Conservation (phyloP, 805 yeast genomes). For the Candida tallmaniae region DNA sequence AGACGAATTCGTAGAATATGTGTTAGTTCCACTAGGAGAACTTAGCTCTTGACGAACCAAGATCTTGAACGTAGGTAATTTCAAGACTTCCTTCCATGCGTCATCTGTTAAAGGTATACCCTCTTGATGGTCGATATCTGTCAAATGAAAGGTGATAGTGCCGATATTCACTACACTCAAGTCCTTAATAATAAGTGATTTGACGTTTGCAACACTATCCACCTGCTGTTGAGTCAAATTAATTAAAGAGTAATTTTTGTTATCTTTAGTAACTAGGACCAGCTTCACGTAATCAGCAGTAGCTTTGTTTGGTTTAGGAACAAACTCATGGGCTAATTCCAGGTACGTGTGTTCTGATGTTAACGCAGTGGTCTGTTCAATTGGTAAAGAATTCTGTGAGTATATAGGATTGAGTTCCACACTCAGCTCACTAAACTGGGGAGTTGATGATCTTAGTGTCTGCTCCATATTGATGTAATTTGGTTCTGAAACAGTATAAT, state of each 20-base stretch:
- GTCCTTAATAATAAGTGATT: slow-evolving; percentile 32
- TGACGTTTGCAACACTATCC: slow-evolving; percentile 30
- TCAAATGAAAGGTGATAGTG: slow-evolving; percentile 46
- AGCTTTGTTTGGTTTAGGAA: slow-evolving; percentile 17
- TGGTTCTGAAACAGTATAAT: too few relatives aligned
- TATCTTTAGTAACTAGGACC: slow-evolving; percentile 64
- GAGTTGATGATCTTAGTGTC: slow-evolving; percentile 4
- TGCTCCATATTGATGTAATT: slow-evolving; percentile 11
- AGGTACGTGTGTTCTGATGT: too few relatives aligned
- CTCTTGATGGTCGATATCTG: slow-evolving; percentile 60
- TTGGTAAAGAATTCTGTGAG: not conserved
- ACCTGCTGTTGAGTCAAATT: slow-evolving; percentile 16
- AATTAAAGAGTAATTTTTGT: slow-evolving; percentile 48
- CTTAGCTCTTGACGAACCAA: slow-evolving; percentile 29
- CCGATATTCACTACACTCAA: slow-evolving; percentile 34
- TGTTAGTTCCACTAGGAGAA: slow-evolving; percentile 25
- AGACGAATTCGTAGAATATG: slow-evolving; percentile 48
- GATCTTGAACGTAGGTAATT: slow-evolving; percentile 30
- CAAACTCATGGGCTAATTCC: slow-evolving; percentile 19
- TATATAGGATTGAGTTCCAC: not conserved
- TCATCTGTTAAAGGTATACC: slow-evolving; percentile 52
- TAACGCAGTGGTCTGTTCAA: not conserved
- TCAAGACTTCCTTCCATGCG: slow-evolving; percentile 31
- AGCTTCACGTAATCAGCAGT: slow-evolving; percentile 12
- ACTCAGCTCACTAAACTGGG: not conserved